Evolutionary conservation across 345 rosid species (phyloP).

Genomic region (Turnera subulata): DNA sequence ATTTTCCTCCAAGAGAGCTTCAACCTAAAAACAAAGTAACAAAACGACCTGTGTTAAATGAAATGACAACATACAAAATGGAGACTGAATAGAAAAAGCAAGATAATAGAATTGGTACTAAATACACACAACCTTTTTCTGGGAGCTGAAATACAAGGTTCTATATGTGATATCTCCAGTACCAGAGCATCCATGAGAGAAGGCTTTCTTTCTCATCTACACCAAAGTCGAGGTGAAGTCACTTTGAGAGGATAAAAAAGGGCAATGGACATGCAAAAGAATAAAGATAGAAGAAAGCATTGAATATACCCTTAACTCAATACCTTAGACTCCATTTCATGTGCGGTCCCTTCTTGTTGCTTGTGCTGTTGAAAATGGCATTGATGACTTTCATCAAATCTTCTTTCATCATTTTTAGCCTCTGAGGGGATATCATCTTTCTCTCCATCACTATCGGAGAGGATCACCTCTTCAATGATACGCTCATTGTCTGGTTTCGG

Average conservation of each 20-base stretch:
- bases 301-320: too few relatives aligned
- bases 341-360: constrained; percentile 18
- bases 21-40: constrained; percentile 17
- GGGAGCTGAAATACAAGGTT: constrained; percentile 42
- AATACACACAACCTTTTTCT: constrained; percentile 40
- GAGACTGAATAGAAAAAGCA: background rate
- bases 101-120: background rate
- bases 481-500: constrained; percentile 20
- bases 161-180: constrained; percentile 27
- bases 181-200: constrained; percentile 9
- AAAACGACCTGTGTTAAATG: background rate
- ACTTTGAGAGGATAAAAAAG: too few relatives aligned
- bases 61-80: too few relatives aligned
- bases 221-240: too few relatives aligned
- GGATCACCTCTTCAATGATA: constrained; percentile 27
- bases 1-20: constrained; percentile 23
- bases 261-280: too few relatives aligned
- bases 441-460: constrained; percentile 32
- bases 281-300: too few relatives aligned
- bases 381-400: constrained; percentile 29
- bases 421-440: background rate
- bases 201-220: too few relatives aligned
- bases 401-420: constrained; percentile 10
- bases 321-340: constrained; percentile 26
- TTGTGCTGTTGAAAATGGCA: constrained; percentile 22